phyloP scores from a whole-genome alignment of 352 stramenopile genomes.

The Phytophthora aleatoria region DNA sequence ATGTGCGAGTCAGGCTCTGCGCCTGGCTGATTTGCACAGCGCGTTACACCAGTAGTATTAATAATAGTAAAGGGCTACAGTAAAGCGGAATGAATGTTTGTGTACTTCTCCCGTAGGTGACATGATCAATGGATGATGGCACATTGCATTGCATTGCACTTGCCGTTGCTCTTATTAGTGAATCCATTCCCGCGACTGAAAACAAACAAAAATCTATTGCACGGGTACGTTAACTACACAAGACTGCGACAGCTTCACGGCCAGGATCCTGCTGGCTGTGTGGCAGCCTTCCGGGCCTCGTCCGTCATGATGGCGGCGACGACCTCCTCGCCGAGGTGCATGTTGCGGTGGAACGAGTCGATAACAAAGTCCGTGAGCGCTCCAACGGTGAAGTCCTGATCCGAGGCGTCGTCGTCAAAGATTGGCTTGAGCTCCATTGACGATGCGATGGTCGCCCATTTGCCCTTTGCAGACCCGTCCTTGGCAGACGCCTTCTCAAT shows the following conservation, averaged over 20 bases:
- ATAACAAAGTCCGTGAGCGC: slow-evolving; percentile 41
- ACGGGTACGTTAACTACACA: slow-evolving; percentile 8
- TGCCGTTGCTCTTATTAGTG: neutral
- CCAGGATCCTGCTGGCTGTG: slow-evolving; percentile 14
- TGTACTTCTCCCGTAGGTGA: slow-evolving; percentile 3
- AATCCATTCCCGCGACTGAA: neutral
- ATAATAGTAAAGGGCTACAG: no score
- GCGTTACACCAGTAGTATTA: no score
- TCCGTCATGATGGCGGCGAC: slow-evolving; percentile 36
- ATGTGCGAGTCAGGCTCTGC: slow-evolving; percentile 15
- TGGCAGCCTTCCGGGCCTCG: slow-evolving; percentile 27
- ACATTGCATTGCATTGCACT: neutral
- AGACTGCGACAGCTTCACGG: slow-evolving; percentile 5
- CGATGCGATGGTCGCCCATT: slow-evolving; percentile 31
- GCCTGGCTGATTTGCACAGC: slow-evolving; percentile 7
- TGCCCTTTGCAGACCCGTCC: slow-evolving; percentile 16
- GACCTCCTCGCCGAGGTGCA: slow-evolving; percentile 34
- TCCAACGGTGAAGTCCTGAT: slow-evolving; percentile 39
- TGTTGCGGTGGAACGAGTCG: slow-evolving; percentile 42
- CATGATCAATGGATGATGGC: slow-evolving; percentile 31
- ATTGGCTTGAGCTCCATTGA: slow-evolving; percentile 35
- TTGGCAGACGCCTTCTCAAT: slow-evolving; percentile 29
- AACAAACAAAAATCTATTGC: slow-evolving; percentile 28
- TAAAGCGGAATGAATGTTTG: slow-evolving; percentile 20
- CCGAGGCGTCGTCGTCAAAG: slow-evolving; percentile 28